These are phyloP conservation scores for Athelia psychrophila DNA, from an alignment of 1,284 basidiomycete genomes.

Conservation along the genomic window DNA sequence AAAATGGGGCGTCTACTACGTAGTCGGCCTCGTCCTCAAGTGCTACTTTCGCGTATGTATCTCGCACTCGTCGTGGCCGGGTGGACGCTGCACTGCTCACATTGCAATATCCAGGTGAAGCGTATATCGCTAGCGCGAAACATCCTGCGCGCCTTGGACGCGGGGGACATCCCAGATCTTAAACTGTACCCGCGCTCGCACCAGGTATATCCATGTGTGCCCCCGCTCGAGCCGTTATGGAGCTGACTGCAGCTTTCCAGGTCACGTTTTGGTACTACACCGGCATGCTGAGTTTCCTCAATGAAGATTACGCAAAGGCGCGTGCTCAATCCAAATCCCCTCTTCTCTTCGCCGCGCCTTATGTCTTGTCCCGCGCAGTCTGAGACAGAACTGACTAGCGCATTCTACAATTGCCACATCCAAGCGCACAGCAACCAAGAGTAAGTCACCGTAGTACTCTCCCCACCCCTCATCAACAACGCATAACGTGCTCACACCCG, in stretches of 20 bases:
- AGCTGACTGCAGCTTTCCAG: constrained; percentile 29
- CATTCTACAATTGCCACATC: constrained; percentile 78
- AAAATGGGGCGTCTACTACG: constrained; percentile 92
- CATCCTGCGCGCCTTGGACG: constrained; percentile 85
- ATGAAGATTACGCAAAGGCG: constrained; percentile 87
- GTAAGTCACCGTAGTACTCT: constrained; percentile 43
- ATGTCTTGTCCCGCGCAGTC: constrained; percentile 43
- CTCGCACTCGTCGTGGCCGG: constrained; percentile 1
- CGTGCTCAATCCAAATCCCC: constrained; percentile 5
- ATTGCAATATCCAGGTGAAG: constrained; percentile 58
- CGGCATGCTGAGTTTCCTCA: constrained; percentile 91
- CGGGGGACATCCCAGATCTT: constrained; percentile 84
- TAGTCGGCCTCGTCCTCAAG: constrained; percentile 91
- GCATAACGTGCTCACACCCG: no score
- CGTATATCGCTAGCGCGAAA: constrained; percentile 91
- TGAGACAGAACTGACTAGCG: constrained; percentile 78
- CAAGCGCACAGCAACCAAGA: constrained; percentile 74
- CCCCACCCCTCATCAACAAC: not conserved
- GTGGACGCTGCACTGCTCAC: constrained; percentile 2
- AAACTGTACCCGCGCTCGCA: constrained; percentile 78
- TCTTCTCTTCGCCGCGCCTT: not conserved
- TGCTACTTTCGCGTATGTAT: constrained; percentile 86
- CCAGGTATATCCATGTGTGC: constrained; percentile 54
- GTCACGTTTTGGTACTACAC: constrained; percentile 92
- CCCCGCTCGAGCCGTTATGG: constrained; percentile 6